These are phyloP conservation scores for Botrytis pseudocinerea DNA, from an alignment of 2,329 filamentous ascomycete species.

Conservation along the genomic window DNA sequence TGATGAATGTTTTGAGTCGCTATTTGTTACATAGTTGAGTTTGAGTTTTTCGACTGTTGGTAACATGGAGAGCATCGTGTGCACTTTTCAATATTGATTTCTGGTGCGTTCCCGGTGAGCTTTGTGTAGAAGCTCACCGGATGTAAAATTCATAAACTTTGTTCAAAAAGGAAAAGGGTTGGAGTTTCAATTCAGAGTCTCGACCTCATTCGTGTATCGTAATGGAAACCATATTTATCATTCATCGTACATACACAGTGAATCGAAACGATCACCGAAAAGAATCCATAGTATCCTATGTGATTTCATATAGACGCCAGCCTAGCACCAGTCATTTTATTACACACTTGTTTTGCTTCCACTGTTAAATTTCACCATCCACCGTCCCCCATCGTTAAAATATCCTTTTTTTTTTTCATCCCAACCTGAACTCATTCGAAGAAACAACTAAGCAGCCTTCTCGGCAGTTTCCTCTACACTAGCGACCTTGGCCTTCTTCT, in stretches of 20 bases:
- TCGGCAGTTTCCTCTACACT: conserved; percentile 26
- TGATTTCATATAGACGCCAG: not conserved
- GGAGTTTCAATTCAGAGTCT: not conserved
- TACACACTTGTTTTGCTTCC: not conserved
- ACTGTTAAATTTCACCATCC: not conserved
- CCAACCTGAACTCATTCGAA: too few relatives aligned
- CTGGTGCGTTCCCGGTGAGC: not conserved
- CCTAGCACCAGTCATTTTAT: not conserved
- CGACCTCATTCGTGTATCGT: not conserved
- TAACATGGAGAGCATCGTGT: not conserved
- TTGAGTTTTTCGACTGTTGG: not conserved
- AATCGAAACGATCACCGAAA: not conserved
- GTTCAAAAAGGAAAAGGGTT: not conserved
- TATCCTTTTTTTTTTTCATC: not conserved
- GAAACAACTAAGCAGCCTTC: not conserved
- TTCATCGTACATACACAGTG: not conserved
- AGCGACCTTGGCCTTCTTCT: conserved; percentile 39
- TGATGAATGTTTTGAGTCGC: too few relatives aligned
- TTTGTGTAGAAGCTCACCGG: not conserved
- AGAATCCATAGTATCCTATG: not conserved
- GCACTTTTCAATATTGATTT: not conserved
- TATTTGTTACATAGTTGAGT: not conserved
- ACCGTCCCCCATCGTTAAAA: not conserved
- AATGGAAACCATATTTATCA: not conserved
- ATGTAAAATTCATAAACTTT: not conserved